phyloP scores from a whole-genome alignment of 148 eudicot genomes.

The Persicaria tinctoria region DNA sequence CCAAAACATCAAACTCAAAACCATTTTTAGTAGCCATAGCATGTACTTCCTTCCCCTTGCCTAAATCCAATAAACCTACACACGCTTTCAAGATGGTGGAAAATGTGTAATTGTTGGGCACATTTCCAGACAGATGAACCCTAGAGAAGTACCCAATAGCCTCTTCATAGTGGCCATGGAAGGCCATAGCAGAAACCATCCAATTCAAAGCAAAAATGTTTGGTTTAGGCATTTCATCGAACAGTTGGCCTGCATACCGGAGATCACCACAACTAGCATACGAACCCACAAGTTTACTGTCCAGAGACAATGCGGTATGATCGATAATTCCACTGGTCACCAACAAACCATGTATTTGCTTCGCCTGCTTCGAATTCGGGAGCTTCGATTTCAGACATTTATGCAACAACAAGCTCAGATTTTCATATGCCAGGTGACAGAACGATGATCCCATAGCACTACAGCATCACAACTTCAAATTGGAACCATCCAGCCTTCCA shows the following conservation, averaged over 20 bases:
- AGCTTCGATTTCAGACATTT: constrained; percentile 47
- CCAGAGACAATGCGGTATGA: constrained; percentile 22
- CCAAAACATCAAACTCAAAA: constrained; percentile 32
- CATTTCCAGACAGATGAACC: constrained; percentile 23
- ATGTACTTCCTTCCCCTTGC: constrained; percentile 54
- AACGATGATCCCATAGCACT: constrained; percentile 1
- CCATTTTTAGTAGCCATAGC: constrained; percentile 35
- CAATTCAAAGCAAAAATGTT: constrained; percentile 62
- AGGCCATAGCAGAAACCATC: constrained; percentile 58
- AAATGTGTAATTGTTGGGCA: constrained; percentile 46
- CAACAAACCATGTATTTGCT: constrained; percentile 48
- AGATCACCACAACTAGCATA: constrained; percentile 53
- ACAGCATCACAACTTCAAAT: neutral
- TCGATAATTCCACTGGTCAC: constrained; percentile 22
- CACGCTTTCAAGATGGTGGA: constrained; percentile 48
- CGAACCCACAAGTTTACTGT: constrained; percentile 39
- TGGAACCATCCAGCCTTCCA: neutral
- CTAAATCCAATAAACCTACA: constrained; percentile 52
- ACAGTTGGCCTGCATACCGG: constrained; percentile 37
- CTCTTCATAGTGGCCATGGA: constrained; percentile 31
- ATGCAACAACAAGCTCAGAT: constrained; percentile 30
- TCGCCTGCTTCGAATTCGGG: constrained; percentile 24
- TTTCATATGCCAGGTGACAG: constrained; percentile 18
- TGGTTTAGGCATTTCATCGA: constrained; percentile 35
- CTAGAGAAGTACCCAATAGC: constrained; percentile 47